A percentile compares a stretch with the other conserved stretches of the same genome.
phyloP scores from a whole-genome alignment of 352 stramenopile genomes.

The Plasmopara muralis region DNA sequence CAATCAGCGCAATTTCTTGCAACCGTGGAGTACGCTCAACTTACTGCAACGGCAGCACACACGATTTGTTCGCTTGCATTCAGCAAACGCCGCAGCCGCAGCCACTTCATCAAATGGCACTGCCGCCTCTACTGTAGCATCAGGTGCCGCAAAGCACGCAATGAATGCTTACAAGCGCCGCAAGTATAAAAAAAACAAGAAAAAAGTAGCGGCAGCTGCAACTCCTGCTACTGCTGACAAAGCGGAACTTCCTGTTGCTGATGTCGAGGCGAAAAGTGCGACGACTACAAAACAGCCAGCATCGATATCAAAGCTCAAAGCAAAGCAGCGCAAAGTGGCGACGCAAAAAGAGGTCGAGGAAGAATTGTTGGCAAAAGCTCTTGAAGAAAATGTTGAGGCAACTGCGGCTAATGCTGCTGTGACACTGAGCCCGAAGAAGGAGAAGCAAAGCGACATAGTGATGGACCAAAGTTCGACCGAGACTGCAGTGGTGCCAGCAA shows the following conservation, averaged over 20 bases:
- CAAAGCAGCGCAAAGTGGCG: slow-evolving; percentile 18
- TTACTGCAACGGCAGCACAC: slow-evolving; percentile 3
- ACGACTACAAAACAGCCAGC: not conserved
- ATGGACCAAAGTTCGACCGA: slow-evolving; percentile 3
- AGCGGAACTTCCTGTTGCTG: not conserved
- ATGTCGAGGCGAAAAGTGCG: slow-evolving; percentile 3
- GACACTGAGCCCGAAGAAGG: slow-evolving; percentile 9
- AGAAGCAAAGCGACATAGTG: slow-evolving; percentile 5
- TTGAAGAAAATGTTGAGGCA: slow-evolving; percentile 14
- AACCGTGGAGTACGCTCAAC: not conserved
- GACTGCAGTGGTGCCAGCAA: slow-evolving; percentile 14
- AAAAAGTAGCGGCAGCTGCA: slow-evolving; percentile 12
- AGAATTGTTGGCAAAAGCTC: slow-evolving; percentile 23
- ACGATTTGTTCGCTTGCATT: slow-evolving; percentile 6
- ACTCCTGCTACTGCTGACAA: not conserved
- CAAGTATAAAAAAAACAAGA: slow-evolving; percentile 23
- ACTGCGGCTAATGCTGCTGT: not conserved
- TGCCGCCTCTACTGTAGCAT: not conserved
- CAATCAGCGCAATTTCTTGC: not conserved
- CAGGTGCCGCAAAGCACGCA: slow-evolving; percentile 9
- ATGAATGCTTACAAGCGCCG: slow-evolving; percentile 26
- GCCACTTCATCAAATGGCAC: not conserved
- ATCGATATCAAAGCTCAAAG: slow-evolving; percentile 9
- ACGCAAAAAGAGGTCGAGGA: slow-evolving; percentile 33
- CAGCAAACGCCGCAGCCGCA: slow-evolving; percentile 4